Evolutionary conservation across 2,329 filamentous ascomycete species (phyloP), one percentile per base, ranked within the genome.

Genomic region (Monosporascus cannonballus): DNA sequence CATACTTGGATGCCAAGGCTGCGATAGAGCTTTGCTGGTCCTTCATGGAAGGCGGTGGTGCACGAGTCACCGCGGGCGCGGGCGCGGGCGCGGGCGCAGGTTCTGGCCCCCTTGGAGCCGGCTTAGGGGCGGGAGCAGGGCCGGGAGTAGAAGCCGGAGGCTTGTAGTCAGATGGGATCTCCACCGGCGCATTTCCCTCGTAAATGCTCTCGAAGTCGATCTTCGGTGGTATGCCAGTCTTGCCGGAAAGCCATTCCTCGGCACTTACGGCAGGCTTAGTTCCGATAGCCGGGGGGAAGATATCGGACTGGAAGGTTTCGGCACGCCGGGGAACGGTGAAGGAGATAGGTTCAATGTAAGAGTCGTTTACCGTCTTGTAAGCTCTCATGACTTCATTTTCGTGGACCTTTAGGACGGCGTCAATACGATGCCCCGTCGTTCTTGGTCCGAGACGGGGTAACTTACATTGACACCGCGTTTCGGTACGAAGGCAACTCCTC

Each of bases 341-440:
- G 2, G 94, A 96, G 66, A 99, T 89, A 41, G 94, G 94, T 73
- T 99, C 94, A 63, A 99, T 90, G 74, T 96, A 96, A 47, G 76
- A 71, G 69, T 99, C 94, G 71, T 92, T 95, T 70, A 97, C 89
- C 0, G 94, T 97, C 81, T 99, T 99, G 83, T 89, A 99, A 44
- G 88, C 92, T 61, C 92, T 86, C 79, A 96, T 92, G 50, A 96
- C 83, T 70, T 99, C 94, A 69, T 97, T 97, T 61, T 97, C 94
- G 71, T 96, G 92, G 48, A 95, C 80, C 84, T 87, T 56, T 8
- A 24, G 4, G 8, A n/a, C 34, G 8, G 37, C n/a, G 22, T 46
- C 17, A 36, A 47, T 67, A 55, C 67, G 63, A 49, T 42, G 7
- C 27, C 27, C 17, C 34, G 25, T 24, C n/a, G 2, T 11, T 9